These are phyloP conservation scores for Irpex sp. DNA, from an alignment of 1,284 basidiomycete genomes.

Conservation along the genomic window DNA sequence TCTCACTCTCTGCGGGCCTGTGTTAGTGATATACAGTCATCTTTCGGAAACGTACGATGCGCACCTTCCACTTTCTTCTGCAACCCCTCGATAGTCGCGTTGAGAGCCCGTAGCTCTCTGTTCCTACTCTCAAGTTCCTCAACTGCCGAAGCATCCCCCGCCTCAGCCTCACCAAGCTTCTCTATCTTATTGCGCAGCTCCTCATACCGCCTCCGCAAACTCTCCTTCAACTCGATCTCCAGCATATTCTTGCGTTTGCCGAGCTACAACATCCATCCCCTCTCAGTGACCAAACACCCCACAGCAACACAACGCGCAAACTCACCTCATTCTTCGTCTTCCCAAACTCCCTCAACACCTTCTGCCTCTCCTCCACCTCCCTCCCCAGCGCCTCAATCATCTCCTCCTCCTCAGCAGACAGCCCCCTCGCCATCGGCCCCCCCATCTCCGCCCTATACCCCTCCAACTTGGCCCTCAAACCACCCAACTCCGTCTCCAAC, in stretches of 20 bases:
- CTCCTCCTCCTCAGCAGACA: slow-evolving; percentile 73
- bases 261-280: slow-evolving; percentile 48
- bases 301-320: slow-evolving; percentile 6
- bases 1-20: slow-evolving; percentile 53
- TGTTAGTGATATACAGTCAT: slow-evolving; percentile 7
- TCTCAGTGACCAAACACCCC: background rate
- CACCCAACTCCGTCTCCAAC: slow-evolving; percentile 66
- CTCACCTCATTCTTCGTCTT: slow-evolving; percentile 73
- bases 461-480: slow-evolving; percentile 54
- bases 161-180: slow-evolving; percentile 59
- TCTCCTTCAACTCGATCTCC: slow-evolving; percentile 93
- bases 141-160: slow-evolving; percentile 53
- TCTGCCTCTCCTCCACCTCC: slow-evolving; percentile 75
- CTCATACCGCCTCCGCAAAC: slow-evolving; percentile 73
- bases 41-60: slow-evolving; percentile 17
- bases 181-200: slow-evolving; percentile 82
- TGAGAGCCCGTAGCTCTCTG: slow-evolving; percentile 67
- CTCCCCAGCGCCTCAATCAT: slow-evolving; percentile 70
- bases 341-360: slow-evolving; percentile 65
- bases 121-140: slow-evolving; percentile 67
- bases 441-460: slow-evolving; percentile 74
- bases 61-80: slow-evolving; percentile 64
- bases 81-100: slow-evolving; percentile 62
- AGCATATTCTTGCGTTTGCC: slow-evolving; percentile 77
- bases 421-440: slow-evolving; percentile 71